Percentiles rank a stretch among this genome's conserved stretches.
phyloP scores from a whole-genome alignment of 768 basidiomycete genomes.

The Leucocoprinus leucothites region DNA sequence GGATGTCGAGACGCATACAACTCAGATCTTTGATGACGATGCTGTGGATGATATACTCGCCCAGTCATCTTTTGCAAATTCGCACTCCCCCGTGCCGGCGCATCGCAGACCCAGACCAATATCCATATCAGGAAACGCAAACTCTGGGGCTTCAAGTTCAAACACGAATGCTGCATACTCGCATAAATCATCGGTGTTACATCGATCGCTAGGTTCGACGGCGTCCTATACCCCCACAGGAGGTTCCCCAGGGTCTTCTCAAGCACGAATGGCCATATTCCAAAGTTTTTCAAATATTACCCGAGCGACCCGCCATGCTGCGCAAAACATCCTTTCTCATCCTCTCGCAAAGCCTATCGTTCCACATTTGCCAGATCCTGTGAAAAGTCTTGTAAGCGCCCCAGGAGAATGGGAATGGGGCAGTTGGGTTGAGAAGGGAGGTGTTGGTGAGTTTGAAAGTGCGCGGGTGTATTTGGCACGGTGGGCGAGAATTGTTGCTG shows the following conservation, averaged over 20 bases:
- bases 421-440: constrained; percentile 89
- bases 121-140: constrained; percentile 29
- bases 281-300: constrained; percentile 95
- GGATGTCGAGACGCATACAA: constrained; percentile 92
- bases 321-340: constrained; percentile 92
- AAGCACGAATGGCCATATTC: constrained; percentile 79
- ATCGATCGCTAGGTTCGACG: constrained; percentile 68
- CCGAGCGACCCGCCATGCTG: constrained; percentile 86
- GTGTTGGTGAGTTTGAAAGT: constrained; percentile 94
- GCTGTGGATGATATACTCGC: constrained; percentile 86
- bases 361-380: constrained; percentile 94
- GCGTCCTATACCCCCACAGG: constrained; percentile 30
- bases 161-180: constrained; percentile 34
- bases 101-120: constrained; percentile 75
- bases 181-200: constrained; percentile 71
- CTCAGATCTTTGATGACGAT: constrained; percentile 77
- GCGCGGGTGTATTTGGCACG: constrained; percentile 94
- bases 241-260: constrained; percentile 24
- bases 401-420: constrained; percentile 93
- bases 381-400: constrained; percentile 84
- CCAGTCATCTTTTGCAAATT: constrained; percentile 72
- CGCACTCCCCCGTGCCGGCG: constrained; percentile 80
- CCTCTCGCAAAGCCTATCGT: constrained; percentile 95
- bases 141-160: constrained; percentile 30
- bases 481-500: constrained; percentile 97